Evolutionary conservation across 768 basidiomycete species (phyloP).

Genomic region (Lyophyllum shimeji): DNA sequence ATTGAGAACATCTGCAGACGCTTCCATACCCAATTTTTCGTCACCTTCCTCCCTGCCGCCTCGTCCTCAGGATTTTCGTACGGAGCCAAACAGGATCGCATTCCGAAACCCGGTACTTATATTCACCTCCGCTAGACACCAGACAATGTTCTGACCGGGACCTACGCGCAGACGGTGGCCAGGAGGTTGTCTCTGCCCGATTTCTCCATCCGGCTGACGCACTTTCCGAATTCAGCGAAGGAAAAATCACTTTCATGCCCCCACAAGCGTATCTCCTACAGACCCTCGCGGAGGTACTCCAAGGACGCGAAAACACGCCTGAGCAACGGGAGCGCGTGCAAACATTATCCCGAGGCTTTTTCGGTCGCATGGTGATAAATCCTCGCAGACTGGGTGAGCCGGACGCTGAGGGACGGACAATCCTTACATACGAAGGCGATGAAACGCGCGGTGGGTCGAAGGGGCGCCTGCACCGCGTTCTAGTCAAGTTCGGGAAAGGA

Average conservation of each 20-base stretch:
- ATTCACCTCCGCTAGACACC: background rate
- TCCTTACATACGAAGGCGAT: slow-evolving; percentile 70
- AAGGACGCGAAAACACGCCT: slow-evolving; percentile 37
- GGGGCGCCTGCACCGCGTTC: slow-evolving; percentile 60
- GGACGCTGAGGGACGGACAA: slow-evolving; percentile 42
- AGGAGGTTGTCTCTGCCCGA: slow-evolving; percentile 68
- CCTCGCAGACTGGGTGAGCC: slow-evolving; percentile 40
- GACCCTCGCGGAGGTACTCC: slow-evolving; percentile 56
- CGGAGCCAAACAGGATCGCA: slow-evolving; percentile 52
- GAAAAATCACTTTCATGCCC: slow-evolving; percentile 63
- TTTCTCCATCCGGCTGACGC: slow-evolving; percentile 59
- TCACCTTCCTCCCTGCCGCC: slow-evolving; percentile 53
- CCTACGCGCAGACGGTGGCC: slow-evolving; percentile 50
- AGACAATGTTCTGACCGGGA: background rate
- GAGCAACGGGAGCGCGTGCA: slow-evolving; percentile 47
- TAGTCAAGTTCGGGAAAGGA: slow-evolving; percentile 45
- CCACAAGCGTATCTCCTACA: slow-evolving; percentile 73
- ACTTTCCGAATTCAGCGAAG: slow-evolving; percentile 48
- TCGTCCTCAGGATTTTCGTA: slow-evolving; percentile 48
- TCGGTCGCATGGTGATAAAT: slow-evolving; percentile 63
- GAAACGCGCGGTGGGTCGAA: slow-evolving; percentile 60
- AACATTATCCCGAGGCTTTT: slow-evolving; percentile 49
- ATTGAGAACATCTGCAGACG: slow-evolving; percentile 43
- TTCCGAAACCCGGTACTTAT: slow-evolving; percentile 56
- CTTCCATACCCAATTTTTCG: slow-evolving; percentile 71